Base-by-base conservation (phyloP, 1,139 yeast species). In the Magnusiomyces tetraspermus region DNA sequence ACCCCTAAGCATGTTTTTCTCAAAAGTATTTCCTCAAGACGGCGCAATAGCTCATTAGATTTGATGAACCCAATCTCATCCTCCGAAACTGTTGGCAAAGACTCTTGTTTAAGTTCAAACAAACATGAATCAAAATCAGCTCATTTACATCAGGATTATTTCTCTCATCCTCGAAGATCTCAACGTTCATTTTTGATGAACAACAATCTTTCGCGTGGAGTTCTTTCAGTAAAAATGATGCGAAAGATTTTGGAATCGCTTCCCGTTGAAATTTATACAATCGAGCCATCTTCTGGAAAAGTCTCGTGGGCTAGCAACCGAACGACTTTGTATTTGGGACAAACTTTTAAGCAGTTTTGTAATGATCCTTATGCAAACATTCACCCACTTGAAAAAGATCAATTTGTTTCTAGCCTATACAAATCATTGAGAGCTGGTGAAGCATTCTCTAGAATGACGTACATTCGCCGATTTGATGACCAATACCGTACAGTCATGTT, bases 301-400 rank as follows among this genome's bases (percentile, higher is more conserved):
- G 59, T 67, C 13, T 63, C 67, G 2, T 67, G 71, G 71, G 69
- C 64, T 3, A 66, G 69, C 37, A 67, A 67, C 26, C 60, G 70
- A 15, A 61, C 70, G 1, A 46, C 67, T 48, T 67, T 69, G 2
- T 67, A 61, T 49, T 58, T 67, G n/a, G 71, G 71, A 6, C 59
- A 63, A 23, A 55, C 69, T 13, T 61, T 65, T 0, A 64, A 60
- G n/a, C 66, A 64, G 49, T 65, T 64, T 49, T 60, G 60, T 52
- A 50, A 49, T 31, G 59, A 59, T 47, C 67, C 63, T 10, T 55
- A 58, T 30, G 48, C 57, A 4, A 51, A 66, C 2, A 56, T 68
- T 24, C 70, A 67, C 53, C 65, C 68, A 1, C 68, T 65, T 33
- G 71, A 68, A 46, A 56, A 61, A 38, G 52, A 47, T 1, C 57